These are phyloP conservation scores for Raphanus sativus DNA, from an alignment of 345 rosid genomes.

Conservation along the genomic window DNA sequence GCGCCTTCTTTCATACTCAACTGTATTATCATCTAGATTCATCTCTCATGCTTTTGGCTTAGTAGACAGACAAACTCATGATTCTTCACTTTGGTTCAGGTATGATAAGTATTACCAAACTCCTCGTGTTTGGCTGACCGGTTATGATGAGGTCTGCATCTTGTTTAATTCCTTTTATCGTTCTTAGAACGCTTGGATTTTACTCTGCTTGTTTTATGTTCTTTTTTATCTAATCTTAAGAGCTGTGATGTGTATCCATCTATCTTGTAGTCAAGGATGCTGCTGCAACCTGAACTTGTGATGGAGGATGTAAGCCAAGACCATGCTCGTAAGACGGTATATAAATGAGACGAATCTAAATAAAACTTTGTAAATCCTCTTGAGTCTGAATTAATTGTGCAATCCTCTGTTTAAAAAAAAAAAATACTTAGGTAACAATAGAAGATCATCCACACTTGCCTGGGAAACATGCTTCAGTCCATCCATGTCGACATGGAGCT, in stretches of 20 bases:
- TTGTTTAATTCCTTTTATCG: conserved; percentile 1
- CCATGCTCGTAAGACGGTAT: conserved; percentile 91
- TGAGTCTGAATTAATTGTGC: neutral
- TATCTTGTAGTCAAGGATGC: conserved; percentile 73
- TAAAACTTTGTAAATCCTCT: neutral
- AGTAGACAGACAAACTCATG: neutral
- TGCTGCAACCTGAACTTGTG: conserved; percentile 82
- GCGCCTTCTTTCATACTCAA: neutral
- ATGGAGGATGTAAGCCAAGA: conserved; percentile 95
- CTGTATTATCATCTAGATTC: conserved; percentile 8
- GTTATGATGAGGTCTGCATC: conserved; percentile 80
- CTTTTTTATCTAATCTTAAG: neutral
- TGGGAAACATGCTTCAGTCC: conserved; percentile 99
- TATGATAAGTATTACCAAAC: conserved; percentile 93
- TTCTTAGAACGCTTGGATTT: neutral
- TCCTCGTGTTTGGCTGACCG: conserved; percentile 94
- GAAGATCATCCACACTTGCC: conserved; percentile 98
- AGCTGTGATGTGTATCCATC: conserved; percentile 28
- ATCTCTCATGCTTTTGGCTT: conserved; percentile 10
- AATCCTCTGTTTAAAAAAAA: neutral
- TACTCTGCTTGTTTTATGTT: conserved; percentile 3
- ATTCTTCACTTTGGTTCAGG: conserved; percentile 42
- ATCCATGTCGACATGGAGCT: conserved; percentile 98
- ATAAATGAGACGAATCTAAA: neutral
- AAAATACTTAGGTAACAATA: conserved; percentile 35